phyloP scores from a whole-genome alignment of 106 monocot species.

The Dendrobium nobile region DNA sequence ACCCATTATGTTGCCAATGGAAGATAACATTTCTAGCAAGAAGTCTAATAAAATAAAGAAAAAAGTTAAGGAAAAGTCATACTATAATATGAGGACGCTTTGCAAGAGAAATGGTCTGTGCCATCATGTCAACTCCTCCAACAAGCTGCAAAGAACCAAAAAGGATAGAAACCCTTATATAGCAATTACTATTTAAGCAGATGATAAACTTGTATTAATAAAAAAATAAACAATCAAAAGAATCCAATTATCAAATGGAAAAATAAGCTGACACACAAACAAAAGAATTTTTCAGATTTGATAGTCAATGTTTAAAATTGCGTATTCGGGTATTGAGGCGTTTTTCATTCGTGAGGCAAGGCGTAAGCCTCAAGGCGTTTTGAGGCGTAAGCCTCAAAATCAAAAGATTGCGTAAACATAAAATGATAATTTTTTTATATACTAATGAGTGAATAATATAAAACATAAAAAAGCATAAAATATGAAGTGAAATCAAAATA shows the following conservation, averaged over 20 bases:
- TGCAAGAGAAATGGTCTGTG: constrained; percentile 64
- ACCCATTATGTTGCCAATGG: background rate
- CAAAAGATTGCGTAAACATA: too few relatives aligned
- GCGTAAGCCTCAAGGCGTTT: too few relatives aligned
- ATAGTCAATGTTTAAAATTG: too few relatives aligned
- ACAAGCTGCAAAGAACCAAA: constrained; percentile 56
- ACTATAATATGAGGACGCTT: constrained; percentile 93
- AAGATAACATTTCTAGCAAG: background rate
- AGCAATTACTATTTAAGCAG: background rate
- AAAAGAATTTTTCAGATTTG: background rate
- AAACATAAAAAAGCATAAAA: too few relatives aligned
- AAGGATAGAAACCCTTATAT: background rate
- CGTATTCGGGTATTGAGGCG: too few relatives aligned
- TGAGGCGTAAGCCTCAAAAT: too few relatives aligned
- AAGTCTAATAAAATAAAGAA: background rate
- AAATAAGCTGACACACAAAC: background rate
- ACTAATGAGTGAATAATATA: too few relatives aligned
- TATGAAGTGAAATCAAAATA: too few relatives aligned
- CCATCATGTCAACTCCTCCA: constrained; percentile 75
- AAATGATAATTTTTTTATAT: too few relatives aligned
- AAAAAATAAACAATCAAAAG: background rate
- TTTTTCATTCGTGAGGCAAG: too few relatives aligned
- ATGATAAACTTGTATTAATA: background rate
- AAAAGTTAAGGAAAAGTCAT: constrained; percentile 8
- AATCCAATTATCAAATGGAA: background rate